phyloP scores from a whole-genome alignment of 148 eudicot genomes.

The Rhododendron molle region DNA sequence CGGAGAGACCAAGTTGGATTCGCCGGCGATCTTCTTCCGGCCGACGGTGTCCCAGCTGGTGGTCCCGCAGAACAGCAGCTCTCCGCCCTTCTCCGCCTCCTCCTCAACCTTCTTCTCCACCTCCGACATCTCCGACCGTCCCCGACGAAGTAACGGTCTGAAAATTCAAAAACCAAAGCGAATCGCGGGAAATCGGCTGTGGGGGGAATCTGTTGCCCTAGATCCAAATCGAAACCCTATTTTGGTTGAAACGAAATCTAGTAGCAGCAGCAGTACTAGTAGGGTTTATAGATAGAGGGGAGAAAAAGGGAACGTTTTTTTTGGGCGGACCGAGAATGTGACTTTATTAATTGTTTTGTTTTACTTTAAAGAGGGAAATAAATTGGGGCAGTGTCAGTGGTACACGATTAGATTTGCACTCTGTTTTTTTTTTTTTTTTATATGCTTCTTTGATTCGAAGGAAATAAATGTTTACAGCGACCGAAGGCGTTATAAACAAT shows the following conservation, averaged over 20 bases:
- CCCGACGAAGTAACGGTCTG: conserved; percentile 20
- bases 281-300: not conserved
- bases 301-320: not conserved
- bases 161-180: conserved; percentile 4
- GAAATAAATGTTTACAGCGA: too few relatives aligned
- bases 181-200: conserved; percentile 27
- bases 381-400: not conserved
- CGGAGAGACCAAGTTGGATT: conserved; percentile 65
- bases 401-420: not conserved
- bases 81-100: conserved; percentile 63
- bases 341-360: conserved; percentile 9
- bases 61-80: conserved; percentile 79
- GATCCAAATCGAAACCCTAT: conserved; percentile 30
- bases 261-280: too few relatives aligned
- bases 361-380: not conserved
- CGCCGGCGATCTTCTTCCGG: conserved; percentile 41
- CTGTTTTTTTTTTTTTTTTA: too few relatives aligned
- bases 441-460: not conserved
- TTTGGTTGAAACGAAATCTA: not conserved
- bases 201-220: conserved; percentile 31
- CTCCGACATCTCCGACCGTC: conserved; percentile 31
- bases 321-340: conserved; percentile 8
- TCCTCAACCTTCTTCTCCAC: conserved; percentile 48
- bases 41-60: conserved; percentile 88
- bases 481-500: too few relatives aligned